Base-by-base conservation (phyloP, 2,329 filamentous ascomycete genomes). In the Fusarium burgessii region DNA sequence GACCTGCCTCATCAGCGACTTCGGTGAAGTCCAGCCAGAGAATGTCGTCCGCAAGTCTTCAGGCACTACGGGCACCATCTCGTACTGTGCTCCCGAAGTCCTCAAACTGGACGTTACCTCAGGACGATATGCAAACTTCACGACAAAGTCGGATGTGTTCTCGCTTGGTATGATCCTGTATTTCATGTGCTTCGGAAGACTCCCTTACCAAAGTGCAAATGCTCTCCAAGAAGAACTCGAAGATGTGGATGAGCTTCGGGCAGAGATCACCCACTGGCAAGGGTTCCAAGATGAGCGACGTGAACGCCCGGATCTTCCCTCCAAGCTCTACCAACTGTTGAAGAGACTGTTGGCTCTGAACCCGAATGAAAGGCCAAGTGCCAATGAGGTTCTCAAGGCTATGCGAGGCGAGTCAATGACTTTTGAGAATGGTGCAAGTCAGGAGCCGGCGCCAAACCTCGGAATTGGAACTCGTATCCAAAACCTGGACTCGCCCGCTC, bases 81-180 rank as follows among this genome's bases (percentile, higher is more conserved):
- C 95, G 0, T 99, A 98, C 80, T 99, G 96, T 80, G 96, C 96
- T 0, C 96, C 96, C 0, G 96, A 99, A 80, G 97, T 99, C 0
- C 84, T 99, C 33, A 90, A 88, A 54, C 88, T 88, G 72, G 91
- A 90, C 61, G 82, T 87, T 0, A 86, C 85, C 0, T 86, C 85
- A 32, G 95, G 95, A 1, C 87, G 87, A 2, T 95, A 93, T 74
- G 94, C 93, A 11, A 97, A 98, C 78, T 99, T 99, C 77, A 97
- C 94, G 0, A 95, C 93, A 29, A 99, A 98, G 78, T 98, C 95
- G 0, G 96, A 99, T 77, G 92, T 99, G n/a, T 99, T 99, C 80
- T 98, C 95, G 2, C 84, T 99, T 0, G 96, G 96, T 51, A 98
- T 99, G 95, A 98, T 98, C 60, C 87, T 99, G 6, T 97, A 98